These are phyloP conservation scores for Chalciporus chontae DNA, from an alignment of 768 basidiomycete species.

Conservation along the genomic window DNA sequence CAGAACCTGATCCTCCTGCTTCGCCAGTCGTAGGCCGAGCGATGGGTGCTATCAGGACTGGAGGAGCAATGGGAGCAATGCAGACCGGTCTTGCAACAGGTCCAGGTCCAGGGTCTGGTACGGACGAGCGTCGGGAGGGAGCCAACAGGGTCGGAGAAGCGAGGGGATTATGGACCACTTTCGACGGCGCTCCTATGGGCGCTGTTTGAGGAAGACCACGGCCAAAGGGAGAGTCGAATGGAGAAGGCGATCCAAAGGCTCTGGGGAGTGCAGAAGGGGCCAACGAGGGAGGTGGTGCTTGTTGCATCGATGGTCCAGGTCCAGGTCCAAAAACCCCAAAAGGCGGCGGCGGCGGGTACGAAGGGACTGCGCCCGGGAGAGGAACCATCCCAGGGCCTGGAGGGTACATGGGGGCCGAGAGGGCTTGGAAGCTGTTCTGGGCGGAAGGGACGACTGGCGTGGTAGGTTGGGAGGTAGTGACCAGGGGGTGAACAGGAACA, in stretches of 20 bases:
- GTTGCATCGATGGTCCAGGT: slow-evolving; percentile 43
- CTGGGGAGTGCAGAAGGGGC: slow-evolving; percentile 55
- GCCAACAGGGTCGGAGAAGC: slow-evolving; percentile 40
- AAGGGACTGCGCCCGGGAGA: slow-evolving; percentile 45
- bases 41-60: slow-evolving; percentile 68
- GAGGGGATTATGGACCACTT: slow-evolving; percentile 31
- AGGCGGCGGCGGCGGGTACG: slow-evolving; percentile 51
- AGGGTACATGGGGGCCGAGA: slow-evolving; percentile 47
- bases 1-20: slow-evolving; percentile 51
- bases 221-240: slow-evolving; percentile 50
- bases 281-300: slow-evolving; percentile 42
- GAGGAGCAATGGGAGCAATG: slow-evolving; percentile 33
- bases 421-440: slow-evolving; percentile 40
- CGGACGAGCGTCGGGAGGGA: slow-evolving; percentile 46
- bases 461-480: slow-evolving; percentile 41
- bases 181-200: slow-evolving; percentile 57
- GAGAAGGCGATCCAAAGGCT: slow-evolving; percentile 45
- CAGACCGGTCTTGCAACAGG: slow-evolving; percentile 50
- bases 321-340: slow-evolving; percentile 47
- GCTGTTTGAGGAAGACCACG: slow-evolving; percentile 41
- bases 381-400: slow-evolving; percentile 41
- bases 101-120: slow-evolving; percentile 46
- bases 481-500: slow-evolving; percentile 35
- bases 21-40: slow-evolving; percentile 43
- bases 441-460: slow-evolving; percentile 37